Conservation (phyloP, 1,284 basidiomycete species). For the Salmacisia buchloeana region DNA sequence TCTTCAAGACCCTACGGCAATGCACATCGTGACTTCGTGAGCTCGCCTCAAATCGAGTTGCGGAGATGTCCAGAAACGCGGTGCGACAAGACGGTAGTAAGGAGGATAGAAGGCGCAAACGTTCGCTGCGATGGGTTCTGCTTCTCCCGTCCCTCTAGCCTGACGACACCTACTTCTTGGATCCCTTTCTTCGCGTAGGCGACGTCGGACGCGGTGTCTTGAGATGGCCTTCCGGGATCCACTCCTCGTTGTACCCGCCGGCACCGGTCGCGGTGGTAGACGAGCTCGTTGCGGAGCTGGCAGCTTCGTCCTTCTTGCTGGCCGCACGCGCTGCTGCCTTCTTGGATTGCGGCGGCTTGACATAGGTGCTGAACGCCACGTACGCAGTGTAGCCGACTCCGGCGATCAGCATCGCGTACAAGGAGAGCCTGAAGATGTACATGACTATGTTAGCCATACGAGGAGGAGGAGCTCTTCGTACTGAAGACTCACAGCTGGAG, state of each 20-base stretch:
- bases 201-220: constrained; percentile 4
- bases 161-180: not conserved
- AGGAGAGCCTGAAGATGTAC: constrained; percentile 28
- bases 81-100: too few species aligned
- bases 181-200: constrained; percentile 6
- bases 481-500: constrained; percentile 24
- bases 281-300: not conserved
- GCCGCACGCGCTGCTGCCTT: constrained; percentile 2
- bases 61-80: too few species aligned
- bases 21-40: too few species aligned
- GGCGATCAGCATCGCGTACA: constrained; percentile 30
- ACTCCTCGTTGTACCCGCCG: constrained; percentile 23
- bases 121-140: too few species aligned
- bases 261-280: not conserved
- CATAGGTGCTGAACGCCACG: constrained; percentile 24
- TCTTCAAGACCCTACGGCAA: too few species aligned
- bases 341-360: constrained; percentile 15
- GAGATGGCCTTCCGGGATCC: constrained; percentile 23
- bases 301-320: too few species aligned
- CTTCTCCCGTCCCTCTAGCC: too few species aligned
- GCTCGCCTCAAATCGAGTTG: too few species aligned
- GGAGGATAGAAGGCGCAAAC: too few species aligned
- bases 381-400: constrained; percentile 22
- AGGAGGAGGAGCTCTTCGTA: too few species aligned
- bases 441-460: too few species aligned